Conservation (phyloP, 225 moss, liverwort and hornwort species). For the Straminergon stramineum region DNA sequence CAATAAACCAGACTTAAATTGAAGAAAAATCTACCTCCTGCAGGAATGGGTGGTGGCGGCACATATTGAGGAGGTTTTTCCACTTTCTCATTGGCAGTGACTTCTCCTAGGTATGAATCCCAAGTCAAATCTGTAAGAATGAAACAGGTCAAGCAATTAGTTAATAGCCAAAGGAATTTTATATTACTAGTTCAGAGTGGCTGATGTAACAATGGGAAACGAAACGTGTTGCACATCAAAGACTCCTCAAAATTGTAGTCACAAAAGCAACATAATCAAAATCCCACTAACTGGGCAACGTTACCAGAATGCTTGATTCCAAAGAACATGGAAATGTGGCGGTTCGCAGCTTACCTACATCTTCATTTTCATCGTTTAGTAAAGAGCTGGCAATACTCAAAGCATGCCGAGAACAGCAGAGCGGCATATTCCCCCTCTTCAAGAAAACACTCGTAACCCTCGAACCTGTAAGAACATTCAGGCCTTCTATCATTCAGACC, state of each 20-base stretch:
- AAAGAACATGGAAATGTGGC: not conserved
- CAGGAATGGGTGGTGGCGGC: slow-evolving; percentile 40
- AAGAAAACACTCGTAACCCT: slow-evolving; percentile 9
- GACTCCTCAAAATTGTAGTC: not conserved
- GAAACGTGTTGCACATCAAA: not conserved
- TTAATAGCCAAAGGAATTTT: not conserved
- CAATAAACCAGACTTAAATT: not conserved
- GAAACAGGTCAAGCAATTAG: not conserved
- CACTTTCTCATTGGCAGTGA: slow-evolving; percentile 49
- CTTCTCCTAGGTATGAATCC: slow-evolving; percentile 62
- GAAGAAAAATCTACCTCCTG: slow-evolving; percentile 27
- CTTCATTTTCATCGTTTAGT: slow-evolving; percentile 15
- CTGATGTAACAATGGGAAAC: not conserved
- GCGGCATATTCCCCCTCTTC: slow-evolving; percentile 12
- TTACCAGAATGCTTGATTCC: not conserved
- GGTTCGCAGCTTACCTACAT: slow-evolving; percentile 1
- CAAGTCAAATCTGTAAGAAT: slow-evolving; percentile 7
- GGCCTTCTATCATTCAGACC: not conserved
- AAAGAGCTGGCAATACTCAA: slow-evolving; percentile 11
- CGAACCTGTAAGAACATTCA: slow-evolving; percentile 13
- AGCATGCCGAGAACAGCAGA: slow-evolving; percentile 1
- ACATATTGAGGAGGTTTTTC: slow-evolving; percentile 61
- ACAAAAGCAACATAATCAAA: not conserved
- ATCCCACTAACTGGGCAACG: not conserved
- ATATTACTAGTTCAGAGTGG: not conserved